phyloP scores from a whole-genome alignment of 176 grass and related monocot species.

The Eragrostis nindensis region DNA sequence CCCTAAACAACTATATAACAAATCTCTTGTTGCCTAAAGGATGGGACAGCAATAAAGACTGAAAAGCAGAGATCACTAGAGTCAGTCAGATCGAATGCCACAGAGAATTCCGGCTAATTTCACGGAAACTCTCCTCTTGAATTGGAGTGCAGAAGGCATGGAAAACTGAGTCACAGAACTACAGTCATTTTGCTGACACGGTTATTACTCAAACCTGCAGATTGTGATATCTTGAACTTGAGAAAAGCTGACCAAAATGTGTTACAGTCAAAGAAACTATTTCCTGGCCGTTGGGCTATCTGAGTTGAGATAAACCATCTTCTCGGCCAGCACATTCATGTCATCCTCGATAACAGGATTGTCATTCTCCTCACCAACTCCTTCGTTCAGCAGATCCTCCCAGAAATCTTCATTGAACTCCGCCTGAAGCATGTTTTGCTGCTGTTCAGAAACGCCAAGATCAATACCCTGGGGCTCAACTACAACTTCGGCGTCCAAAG shows the following conservation, averaged over 20 bases:
- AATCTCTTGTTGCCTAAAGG: background rate
- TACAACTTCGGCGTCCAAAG: background rate
- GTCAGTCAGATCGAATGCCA: background rate
- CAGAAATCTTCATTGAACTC: constrained; percentile 77
- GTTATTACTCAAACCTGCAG: background rate
- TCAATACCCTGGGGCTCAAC: constrained; percentile 15
- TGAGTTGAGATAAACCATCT: constrained; percentile 63
- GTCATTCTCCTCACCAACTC: constrained; percentile 42
- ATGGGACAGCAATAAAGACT: background rate
- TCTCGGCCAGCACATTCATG: constrained; percentile 62
- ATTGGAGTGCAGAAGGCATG: background rate
- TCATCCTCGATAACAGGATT: constrained; percentile 41
- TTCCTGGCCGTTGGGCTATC: constrained; percentile 26
- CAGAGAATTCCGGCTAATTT: background rate
- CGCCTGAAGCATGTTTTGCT: constrained; percentile 36
- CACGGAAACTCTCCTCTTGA: background rate
- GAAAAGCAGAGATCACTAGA: background rate
- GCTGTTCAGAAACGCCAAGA: constrained; percentile 18
- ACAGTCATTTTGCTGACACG: background rate
- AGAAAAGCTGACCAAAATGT: background rate
- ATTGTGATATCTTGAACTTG: background rate
- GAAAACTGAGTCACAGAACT: background rate
- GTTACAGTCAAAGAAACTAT: background rate
- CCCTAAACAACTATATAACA: constrained; percentile 29
- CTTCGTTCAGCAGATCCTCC: constrained; percentile 73